Conservation (phyloP, 208 protist genomes). For the Herpetomonas samuelpessoai region DNA sequence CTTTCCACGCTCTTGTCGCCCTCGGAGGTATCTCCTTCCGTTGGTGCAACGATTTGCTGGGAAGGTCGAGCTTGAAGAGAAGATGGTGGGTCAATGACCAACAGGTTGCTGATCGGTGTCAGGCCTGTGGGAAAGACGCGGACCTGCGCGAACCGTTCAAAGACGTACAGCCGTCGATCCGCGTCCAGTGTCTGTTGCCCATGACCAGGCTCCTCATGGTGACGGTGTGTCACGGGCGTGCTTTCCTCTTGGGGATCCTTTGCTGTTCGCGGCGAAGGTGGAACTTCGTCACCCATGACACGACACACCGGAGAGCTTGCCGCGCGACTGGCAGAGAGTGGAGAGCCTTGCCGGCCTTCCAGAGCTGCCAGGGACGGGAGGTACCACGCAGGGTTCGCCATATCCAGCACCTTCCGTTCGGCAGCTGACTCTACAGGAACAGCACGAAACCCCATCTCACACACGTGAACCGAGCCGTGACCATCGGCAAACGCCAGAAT, state of each 20-base stretch:
- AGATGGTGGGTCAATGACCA: background rate
- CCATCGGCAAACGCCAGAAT: constrained; percentile 69
- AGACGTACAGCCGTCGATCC: background rate
- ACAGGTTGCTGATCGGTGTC: background rate
- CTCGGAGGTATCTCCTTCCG: constrained; percentile 1
- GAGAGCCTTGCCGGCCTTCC: no score
- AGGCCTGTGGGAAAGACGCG: background rate
- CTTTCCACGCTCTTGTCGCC: background rate
- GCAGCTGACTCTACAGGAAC: constrained; percentile 10
- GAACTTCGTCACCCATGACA: no score
- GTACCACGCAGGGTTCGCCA: constrained; percentile 39
- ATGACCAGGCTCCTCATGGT: no score
- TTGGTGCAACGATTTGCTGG: background rate
- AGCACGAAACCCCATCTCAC: constrained; percentile 35
- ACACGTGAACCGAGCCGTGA: constrained; percentile 72
- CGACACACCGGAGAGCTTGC: no score
- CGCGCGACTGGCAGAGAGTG: no score
- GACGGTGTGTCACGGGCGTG: no score
- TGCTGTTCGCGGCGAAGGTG: no score
- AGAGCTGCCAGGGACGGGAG: background rate
- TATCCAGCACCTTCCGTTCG: constrained; percentile 27
- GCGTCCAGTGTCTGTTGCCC: no score
- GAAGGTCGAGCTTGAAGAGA: background rate
- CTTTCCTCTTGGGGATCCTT: no score
- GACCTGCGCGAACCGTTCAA: background rate